These are phyloP conservation scores for Malus sieversii DNA, from an alignment of 306 rosid genomes.

Conservation along the genomic window DNA sequence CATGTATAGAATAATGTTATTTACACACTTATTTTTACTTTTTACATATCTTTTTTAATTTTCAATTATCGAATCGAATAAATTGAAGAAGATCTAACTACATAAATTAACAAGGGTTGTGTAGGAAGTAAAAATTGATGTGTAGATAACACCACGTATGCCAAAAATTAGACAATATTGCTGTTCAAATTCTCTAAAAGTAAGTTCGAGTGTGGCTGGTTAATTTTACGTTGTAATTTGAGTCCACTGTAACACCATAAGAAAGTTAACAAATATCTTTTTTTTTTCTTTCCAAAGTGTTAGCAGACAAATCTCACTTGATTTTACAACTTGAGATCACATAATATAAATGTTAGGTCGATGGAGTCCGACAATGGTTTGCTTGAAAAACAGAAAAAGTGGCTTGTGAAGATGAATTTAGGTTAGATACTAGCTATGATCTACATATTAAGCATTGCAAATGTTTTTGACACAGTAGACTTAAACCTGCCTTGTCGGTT, in stretches of 20 bases:
- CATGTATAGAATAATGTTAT: too few species aligned
- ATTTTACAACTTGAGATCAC: background rate
- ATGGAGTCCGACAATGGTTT: background rate
- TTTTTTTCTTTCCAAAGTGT: background rate
- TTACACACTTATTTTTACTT: too few species aligned
- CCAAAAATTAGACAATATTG: background rate
- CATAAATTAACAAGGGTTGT: too few species aligned
- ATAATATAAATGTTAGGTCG: background rate
- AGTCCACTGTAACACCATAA: background rate
- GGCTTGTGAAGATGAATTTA: background rate
- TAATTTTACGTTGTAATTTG: too few species aligned
- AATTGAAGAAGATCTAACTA: too few species aligned
- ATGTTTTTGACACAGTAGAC: background rate
- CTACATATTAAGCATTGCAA: background rate
- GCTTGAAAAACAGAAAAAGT: too few species aligned
- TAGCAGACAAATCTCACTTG: background rate
- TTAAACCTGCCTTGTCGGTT: background rate
- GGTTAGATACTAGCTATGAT: too few species aligned
- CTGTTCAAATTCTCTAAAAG: too few species aligned
- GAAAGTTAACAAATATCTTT: background rate
- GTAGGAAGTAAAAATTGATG: too few species aligned
- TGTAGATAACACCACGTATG: too few species aligned
- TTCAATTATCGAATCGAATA: accelerated
- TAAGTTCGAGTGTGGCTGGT: background rate
- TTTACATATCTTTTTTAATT: accelerated